Evolutionary conservation across 257 asterid genomes (phyloP).

Genomic region (Galeopsis tetrahit): DNA sequence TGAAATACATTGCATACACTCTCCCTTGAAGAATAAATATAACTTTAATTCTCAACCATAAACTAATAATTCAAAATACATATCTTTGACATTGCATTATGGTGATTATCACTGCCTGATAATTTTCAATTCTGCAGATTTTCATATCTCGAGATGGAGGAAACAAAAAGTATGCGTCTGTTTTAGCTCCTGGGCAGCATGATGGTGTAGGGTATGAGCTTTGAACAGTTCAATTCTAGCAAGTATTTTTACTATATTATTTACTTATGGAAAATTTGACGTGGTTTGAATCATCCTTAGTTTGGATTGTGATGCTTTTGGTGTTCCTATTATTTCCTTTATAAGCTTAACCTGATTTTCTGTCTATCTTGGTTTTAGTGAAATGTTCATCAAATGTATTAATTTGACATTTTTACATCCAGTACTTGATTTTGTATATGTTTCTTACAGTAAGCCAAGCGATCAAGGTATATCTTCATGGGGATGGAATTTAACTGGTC

Average conservation of each 20-base stretch:
- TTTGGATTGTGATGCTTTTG: not conserved
- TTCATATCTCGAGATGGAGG: constrained; percentile 98
- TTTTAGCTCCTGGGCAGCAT: constrained; percentile 86
- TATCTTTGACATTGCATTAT: constrained; percentile 7
- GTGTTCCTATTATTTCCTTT: not conserved
- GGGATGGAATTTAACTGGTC: constrained; percentile 98
- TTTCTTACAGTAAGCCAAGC: constrained; percentile 64
- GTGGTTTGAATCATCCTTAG: not conserved
- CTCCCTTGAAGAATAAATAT: not conserved
- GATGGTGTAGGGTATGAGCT: constrained; percentile 86
- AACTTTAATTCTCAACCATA: not conserved
- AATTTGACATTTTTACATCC: not conserved
- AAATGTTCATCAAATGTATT: constrained; percentile 10
- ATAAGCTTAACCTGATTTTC: not conserved
- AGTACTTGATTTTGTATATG: constrained; percentile 18
- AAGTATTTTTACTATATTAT: not conserved
- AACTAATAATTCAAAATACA: not conserved
- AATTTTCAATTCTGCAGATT: constrained; percentile 55
- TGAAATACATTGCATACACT: not conserved
- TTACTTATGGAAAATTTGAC: not conserved
- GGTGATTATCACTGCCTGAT: constrained; percentile 9
- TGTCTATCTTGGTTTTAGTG: not conserved
- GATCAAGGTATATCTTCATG: constrained; percentile 97
- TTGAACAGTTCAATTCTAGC: not conserved
- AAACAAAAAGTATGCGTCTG: constrained; percentile 87